Evolutionary conservation across 805 yeast genomes (phyloP).

Genomic region (Hanseniaspora singularis): DNA sequence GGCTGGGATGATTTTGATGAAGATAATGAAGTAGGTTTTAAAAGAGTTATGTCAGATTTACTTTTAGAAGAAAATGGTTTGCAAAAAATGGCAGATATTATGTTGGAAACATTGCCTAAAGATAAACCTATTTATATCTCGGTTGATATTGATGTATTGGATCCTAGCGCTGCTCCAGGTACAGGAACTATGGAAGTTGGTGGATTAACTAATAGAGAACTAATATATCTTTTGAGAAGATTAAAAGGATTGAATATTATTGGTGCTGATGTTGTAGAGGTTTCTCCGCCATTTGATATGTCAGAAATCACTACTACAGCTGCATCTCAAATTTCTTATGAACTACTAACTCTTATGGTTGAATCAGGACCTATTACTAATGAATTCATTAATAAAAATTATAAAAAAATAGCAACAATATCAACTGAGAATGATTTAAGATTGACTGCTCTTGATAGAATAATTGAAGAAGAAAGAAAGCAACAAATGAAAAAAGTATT

Average conservation of each 20-base stretch:
- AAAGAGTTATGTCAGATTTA: constrained; percentile 59
- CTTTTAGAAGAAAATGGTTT: constrained; percentile 53
- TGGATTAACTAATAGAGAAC: constrained; percentile 58
- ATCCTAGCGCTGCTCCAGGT: constrained; percentile 64
- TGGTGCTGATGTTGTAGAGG: constrained; percentile 72
- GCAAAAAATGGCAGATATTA: constrained; percentile 42
- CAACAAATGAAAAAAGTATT: not conserved
- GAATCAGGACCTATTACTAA: constrained; percentile 24
- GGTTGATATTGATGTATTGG: constrained; percentile 69
- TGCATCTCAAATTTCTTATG: constrained; percentile 61
- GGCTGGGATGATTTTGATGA: constrained; percentile 58
- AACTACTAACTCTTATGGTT: constrained; percentile 63
- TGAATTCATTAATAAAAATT: constrained; percentile 2
- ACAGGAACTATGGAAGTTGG: constrained; percentile 74
- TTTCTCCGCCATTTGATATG: constrained; percentile 51
- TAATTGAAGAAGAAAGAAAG: constrained; percentile 8
- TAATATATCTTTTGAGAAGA: constrained; percentile 46
- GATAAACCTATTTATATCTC: constrained; percentile 61
- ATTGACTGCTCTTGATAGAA: constrained; percentile 11
- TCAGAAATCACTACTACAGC: constrained; percentile 57
- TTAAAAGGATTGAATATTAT: constrained; percentile 49
- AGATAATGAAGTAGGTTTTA: constrained; percentile 58
- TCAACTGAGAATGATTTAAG: constrained; percentile 3
- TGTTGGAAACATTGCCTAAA: constrained; percentile 43
- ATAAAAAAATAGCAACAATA: not conserved